These are phyloP conservation scores for Claviceps africana DNA, from an alignment of 2,329 filamentous ascomycete species.

Conservation along the genomic window DNA sequence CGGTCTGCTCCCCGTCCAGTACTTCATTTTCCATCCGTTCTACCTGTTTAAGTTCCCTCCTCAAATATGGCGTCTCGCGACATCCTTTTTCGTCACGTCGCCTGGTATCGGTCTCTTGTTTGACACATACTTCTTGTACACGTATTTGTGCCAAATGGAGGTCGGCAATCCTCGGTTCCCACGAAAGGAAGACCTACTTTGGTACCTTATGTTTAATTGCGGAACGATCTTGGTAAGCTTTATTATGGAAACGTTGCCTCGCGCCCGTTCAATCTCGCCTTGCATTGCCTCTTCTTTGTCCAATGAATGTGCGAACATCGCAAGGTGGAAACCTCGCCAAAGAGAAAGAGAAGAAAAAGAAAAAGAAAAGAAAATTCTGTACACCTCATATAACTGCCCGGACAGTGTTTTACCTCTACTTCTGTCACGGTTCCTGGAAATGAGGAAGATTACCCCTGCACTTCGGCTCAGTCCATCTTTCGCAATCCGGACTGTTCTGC, in stretches of 20 bases:
- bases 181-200: constrained; percentile 63
- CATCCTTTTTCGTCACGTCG: constrained; percentile 28
- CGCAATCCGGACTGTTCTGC: constrained; percentile 50
- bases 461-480: constrained; percentile 47
- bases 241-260: constrained; percentile 10
- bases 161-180: constrained; percentile 55
- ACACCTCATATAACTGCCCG: constrained; percentile 62
- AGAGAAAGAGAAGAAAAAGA: background rate
- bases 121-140: constrained; percentile 65
- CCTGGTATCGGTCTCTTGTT: constrained; percentile 41
- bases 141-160: constrained; percentile 64
- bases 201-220: constrained; percentile 64
- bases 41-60: constrained; percentile 37
- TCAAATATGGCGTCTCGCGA: constrained; percentile 28
- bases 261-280: constrained; percentile 2
- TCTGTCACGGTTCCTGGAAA: constrained; percentile 74
- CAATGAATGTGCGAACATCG: no score
- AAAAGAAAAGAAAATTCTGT: background rate
- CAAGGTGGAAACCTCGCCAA: constrained; percentile 1
- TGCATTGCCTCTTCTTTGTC: constrained; percentile 6
- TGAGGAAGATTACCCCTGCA: constrained; percentile 68
- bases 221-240: constrained; percentile 62
- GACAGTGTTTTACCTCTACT: constrained; percentile 50
- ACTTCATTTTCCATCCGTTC: constrained; percentile 38
- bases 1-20: constrained; percentile 33